Percentiles rank a stretch among this genome's conserved stretches.
phyloP scores from a whole-genome alignment of 2,329 filamentous ascomycete species.

The Monilinia vaccinii-corymbosi region DNA sequence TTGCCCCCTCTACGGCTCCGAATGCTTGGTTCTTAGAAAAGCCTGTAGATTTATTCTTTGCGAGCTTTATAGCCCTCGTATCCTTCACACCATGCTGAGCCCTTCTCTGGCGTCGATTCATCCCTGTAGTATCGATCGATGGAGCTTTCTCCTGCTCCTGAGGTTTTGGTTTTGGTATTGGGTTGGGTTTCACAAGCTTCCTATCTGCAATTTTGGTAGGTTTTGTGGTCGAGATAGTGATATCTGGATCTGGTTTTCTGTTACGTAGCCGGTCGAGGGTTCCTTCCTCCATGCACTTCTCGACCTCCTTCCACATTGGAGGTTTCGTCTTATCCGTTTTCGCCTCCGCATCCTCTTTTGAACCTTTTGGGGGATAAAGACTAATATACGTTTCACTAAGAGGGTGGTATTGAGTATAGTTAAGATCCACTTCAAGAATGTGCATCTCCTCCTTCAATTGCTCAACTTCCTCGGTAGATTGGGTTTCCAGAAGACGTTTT shows the following conservation, averaged over 20 bases:
- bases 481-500: conserved; percentile 44
- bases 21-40: conserved; percentile 25
- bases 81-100: conserved; percentile 16
- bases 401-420: conserved; percentile 67
- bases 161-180: conserved; percentile 4
- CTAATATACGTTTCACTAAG: conserved; percentile 62
- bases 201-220: conserved; percentile 13
- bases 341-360: conserved; percentile 24
- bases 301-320: conserved; percentile 60
- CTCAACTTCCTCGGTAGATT: conserved; percentile 42
- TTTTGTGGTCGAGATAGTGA: conserved; percentile 12
- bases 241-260: conserved; percentile 13
- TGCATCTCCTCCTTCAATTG: conserved; percentile 51
- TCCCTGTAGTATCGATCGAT: conserved; percentile 23
- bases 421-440: conserved; percentile 61
- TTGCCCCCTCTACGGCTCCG: conserved; percentile 19
- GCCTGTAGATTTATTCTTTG: conserved; percentile 23
- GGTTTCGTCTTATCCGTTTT: conserved; percentile 30
- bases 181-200: conserved; percentile 17
- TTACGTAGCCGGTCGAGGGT: conserved; percentile 26
- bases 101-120: conserved; percentile 28
- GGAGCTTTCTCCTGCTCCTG: conserved; percentile 1
- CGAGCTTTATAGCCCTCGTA: conserved; percentile 10
- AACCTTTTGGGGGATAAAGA: conserved; percentile 42
- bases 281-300: conserved; percentile 53